Evolutionary conservation across 768 basidiomycete genomes (phyloP).

Genomic region (Pholiota molesta): DNA sequence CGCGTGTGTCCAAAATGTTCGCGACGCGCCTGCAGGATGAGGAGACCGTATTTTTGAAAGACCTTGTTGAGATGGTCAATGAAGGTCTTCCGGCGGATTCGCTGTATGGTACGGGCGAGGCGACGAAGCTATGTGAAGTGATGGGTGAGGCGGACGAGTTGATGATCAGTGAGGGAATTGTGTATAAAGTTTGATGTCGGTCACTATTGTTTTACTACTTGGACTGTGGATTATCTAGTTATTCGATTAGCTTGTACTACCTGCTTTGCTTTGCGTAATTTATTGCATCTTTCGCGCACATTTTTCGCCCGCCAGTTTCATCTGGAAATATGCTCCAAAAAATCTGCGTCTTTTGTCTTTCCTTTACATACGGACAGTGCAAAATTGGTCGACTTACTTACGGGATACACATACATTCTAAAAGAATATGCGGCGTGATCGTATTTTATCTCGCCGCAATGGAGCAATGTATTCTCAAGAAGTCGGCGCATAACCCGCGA

Average conservation of each 20-base stretch:
- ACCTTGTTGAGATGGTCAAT: constrained; percentile 77
- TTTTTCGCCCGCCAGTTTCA: neutral
- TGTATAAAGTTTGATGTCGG: constrained; percentile 72
- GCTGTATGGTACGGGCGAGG: constrained; percentile 84
- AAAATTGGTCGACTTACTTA: too few relatives aligned
- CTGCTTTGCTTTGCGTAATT: constrained; percentile 3
- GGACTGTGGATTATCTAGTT: constrained; percentile 14
- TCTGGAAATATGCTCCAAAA: neutral
- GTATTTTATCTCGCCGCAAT: neutral
- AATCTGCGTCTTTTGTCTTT: too few relatives aligned
- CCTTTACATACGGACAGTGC: too few relatives aligned
- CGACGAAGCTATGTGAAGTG: constrained; percentile 63
- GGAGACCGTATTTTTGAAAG: constrained; percentile 73
- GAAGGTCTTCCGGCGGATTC: constrained; percentile 66
- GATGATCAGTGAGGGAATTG: constrained; percentile 85
- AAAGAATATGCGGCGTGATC: neutral
- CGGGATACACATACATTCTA: neutral
- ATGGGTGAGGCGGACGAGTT: constrained; percentile 86
- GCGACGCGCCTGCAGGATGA: constrained; percentile 69
- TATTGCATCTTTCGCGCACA: neutral
- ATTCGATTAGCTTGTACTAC: constrained; percentile 6
- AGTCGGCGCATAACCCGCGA: neutral
- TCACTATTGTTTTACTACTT: neutral
- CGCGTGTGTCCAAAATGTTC: constrained; percentile 74
- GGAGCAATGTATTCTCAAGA: neutral